These are phyloP conservation scores for Citrullus amarus DNA, from an alignment of 306 rosid species.

Conservation along the genomic window DNA sequence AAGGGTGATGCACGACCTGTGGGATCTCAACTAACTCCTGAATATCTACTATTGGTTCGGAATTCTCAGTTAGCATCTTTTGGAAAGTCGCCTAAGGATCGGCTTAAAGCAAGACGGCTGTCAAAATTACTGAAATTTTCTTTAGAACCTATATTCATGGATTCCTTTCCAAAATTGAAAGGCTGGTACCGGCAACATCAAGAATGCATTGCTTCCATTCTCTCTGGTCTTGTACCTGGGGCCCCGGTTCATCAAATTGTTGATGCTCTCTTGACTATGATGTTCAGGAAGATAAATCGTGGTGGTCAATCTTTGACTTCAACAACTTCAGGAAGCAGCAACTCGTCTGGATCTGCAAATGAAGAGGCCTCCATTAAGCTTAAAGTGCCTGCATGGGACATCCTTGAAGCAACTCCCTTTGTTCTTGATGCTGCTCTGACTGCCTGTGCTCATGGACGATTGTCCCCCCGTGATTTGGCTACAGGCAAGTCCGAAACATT, in stretches of 20 bases:
- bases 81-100: slow-evolving; percentile 45
- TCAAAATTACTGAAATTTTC: slow-evolving; percentile 39
- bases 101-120: slow-evolving; percentile 35
- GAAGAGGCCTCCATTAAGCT: slow-evolving; percentile 58
- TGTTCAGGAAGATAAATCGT: slow-evolving; percentile 58
- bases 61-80: slow-evolving; percentile 41
- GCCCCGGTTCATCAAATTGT: slow-evolving; percentile 62
- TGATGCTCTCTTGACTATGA: slow-evolving; percentile 59
- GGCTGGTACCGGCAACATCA: slow-evolving; percentile 77
- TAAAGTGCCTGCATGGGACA: slow-evolving; percentile 92
- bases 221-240: slow-evolving; percentile 53
- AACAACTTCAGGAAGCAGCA: slow-evolving; percentile 50
- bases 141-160: slow-evolving; percentile 43
- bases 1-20: slow-evolving; percentile 50
- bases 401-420: slow-evolving; percentile 83
- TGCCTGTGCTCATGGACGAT: slow-evolving; percentile 80
- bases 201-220: slow-evolving; percentile 74
- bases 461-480: slow-evolving; percentile 76
- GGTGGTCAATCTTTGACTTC: slow-evolving; percentile 46
- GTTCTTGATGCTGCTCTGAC: slow-evolving; percentile 89
- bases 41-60: slow-evolving; percentile 69
- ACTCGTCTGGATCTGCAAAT: slow-evolving; percentile 40
- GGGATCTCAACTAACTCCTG: slow-evolving; percentile 63
- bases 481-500: slow-evolving; percentile 40
- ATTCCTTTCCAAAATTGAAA: slow-evolving; percentile 70